Conservation (phyloP, 805 yeast species). For the Ogataea haglerorum region DNA sequence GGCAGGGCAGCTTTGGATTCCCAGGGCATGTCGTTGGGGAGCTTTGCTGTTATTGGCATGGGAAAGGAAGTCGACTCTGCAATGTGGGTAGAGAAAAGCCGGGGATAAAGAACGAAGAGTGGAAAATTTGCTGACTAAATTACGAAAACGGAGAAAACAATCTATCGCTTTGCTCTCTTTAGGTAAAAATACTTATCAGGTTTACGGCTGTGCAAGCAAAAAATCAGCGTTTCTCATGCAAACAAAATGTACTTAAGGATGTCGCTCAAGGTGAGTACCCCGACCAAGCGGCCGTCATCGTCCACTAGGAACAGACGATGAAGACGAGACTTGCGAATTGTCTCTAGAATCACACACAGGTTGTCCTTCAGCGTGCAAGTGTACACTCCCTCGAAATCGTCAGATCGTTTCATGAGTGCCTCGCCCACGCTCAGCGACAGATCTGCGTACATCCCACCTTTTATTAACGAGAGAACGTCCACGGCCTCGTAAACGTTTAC, state of each 20-base stretch:
- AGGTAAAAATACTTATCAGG: conserved; percentile 5
- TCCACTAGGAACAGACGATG: conserved; percentile 93
- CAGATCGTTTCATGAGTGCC: conserved; percentile 88
- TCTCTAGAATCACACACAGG: conserved; percentile 85
- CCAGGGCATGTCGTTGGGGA: conserved; percentile 33
- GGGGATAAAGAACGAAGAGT: background rate
- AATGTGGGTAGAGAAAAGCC: background rate
- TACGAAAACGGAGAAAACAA: background rate
- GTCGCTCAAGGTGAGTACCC: conserved; percentile 89
- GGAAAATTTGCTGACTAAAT: background rate
- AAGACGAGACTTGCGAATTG: conserved; percentile 84
- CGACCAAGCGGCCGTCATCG: conserved; percentile 68
- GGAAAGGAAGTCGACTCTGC: background rate
- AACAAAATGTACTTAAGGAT: conserved; percentile 77
- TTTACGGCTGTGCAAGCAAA: conserved; percentile 5
- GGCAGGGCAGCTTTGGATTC: conserved; percentile 49
- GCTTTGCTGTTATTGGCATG: conserved; percentile 19
- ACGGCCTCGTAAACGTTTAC: conserved; percentile 94
- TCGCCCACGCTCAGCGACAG: conserved; percentile 90
- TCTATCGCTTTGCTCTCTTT: conserved; percentile 3
- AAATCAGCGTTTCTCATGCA: conserved; percentile 33
- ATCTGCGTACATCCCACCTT: conserved; percentile 92
- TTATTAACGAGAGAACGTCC: conserved; percentile 86
- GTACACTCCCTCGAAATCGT: conserved; percentile 96
- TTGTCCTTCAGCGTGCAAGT: conserved; percentile 89